Evolutionary conservation across 177 flowering plant species (phyloP).

Genomic region (Telopea speciosissima): DNA sequence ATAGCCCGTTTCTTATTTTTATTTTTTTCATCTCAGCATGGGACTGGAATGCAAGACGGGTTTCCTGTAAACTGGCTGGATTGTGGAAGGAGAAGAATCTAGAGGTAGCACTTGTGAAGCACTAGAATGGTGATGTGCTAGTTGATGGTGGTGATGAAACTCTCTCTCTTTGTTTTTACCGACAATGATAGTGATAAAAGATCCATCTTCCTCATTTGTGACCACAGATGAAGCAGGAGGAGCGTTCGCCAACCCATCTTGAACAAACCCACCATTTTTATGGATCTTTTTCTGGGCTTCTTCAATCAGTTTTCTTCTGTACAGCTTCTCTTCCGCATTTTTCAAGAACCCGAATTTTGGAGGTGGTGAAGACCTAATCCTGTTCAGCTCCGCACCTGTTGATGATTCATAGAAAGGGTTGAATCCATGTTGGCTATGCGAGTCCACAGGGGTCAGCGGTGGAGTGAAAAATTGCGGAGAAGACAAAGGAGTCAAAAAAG

Average conservation of each 20-base stretch:
- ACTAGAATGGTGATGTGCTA: slow-evolving; percentile 28
- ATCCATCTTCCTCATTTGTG: slow-evolving; percentile 36
- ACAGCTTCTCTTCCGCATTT: slow-evolving; percentile 83
- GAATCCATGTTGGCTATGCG: slow-evolving; percentile 37
- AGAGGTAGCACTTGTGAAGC: slow-evolving; percentile 67
- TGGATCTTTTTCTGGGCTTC: slow-evolving; percentile 34
- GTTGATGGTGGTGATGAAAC: slow-evolving; percentile 16
- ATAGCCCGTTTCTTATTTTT: not conserved
- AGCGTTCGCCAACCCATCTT: slow-evolving; percentile 18
- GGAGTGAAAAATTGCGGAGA: slow-evolving; percentile 42
- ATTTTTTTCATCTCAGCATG: slow-evolving; percentile 1
- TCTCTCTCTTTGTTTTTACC: slow-evolving; percentile 29
- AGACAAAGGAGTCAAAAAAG: slow-evolving; percentile 54
- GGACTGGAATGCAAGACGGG: slow-evolving; percentile 18
- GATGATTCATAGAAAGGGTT: slow-evolving; percentile 82
- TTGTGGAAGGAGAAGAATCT: slow-evolving; percentile 48
- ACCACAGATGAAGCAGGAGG: slow-evolving; percentile 11
- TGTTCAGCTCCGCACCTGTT: slow-evolving; percentile 38
- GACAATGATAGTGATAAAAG: slow-evolving; percentile 30
- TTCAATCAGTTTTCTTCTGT: slow-evolving; percentile 38
- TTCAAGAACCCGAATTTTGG: slow-evolving; percentile 86
- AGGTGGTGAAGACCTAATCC: slow-evolving; percentile 70
- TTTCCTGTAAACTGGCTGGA: slow-evolving; percentile 17
- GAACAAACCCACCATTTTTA: slow-evolving; percentile 19
- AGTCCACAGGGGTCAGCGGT: slow-evolving; percentile 27